Conservation (phyloP, 257 asterid genomes). For the Primulina tabacum region DNA sequence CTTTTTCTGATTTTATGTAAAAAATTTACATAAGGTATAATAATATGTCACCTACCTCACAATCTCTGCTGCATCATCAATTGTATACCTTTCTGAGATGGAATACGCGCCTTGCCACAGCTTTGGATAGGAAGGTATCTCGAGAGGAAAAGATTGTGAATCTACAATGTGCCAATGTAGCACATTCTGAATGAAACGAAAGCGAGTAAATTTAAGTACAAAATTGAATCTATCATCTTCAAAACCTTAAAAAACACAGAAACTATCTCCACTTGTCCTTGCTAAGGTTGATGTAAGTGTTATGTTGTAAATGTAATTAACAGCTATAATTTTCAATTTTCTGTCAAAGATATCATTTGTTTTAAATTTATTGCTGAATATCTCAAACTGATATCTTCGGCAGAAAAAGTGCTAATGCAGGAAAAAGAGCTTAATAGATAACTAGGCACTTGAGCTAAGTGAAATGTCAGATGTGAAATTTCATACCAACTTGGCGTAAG, state of each 20-base stretch:
- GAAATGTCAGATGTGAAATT: not conserved
- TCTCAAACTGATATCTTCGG: too few relatives aligned
- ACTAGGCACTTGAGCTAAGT: not conserved
- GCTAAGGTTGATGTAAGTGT: not conserved
- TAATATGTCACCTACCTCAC: conserved; percentile 58
- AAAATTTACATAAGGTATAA: conserved; percentile 2
- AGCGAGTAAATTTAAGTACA: not conserved
- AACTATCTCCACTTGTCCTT: not conserved
- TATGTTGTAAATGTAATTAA: not conserved
- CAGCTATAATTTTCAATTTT: too few relatives aligned
- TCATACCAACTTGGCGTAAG: conserved; percentile 85
- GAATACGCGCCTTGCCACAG: conserved; percentile 88
- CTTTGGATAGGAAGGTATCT: conserved; percentile 83
- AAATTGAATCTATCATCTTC: not conserved
- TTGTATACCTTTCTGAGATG: conserved; percentile 57
- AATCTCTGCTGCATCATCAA: conserved; percentile 74
- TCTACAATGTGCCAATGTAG: conserved; percentile 99
- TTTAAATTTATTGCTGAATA: too few relatives aligned
- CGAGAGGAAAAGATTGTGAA: conserved; percentile 89
- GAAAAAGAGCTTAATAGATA: not conserved
- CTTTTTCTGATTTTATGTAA: not conserved
- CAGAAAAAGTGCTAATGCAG: not conserved
- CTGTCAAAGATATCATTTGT: too few relatives aligned
- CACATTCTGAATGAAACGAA: conserved; percentile 59
- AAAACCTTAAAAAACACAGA: too few relatives aligned